Evolutionary conservation across 2,329 filamentous ascomycete species (phyloP), one percentile per base, ranked within the genome.

Genomic region (Fragosphaeria purpurea): DNA sequence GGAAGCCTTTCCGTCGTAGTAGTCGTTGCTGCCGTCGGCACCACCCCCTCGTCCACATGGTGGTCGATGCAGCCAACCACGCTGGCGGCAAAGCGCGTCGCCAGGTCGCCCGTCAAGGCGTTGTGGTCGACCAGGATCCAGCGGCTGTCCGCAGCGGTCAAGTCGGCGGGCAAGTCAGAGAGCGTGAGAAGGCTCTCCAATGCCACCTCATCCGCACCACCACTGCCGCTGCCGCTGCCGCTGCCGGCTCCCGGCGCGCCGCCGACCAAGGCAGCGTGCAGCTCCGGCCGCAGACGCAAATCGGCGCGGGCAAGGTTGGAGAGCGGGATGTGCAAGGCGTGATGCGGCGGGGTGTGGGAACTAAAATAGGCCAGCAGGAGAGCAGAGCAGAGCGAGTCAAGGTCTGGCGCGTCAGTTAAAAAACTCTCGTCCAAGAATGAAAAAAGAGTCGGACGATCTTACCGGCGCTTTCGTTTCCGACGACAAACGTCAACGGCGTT

Each of bases 51-150:
- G 55, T 93, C 86, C 1, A 77, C 81, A 62, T 93, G 88, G 65
- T 93, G 87, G 65, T 93, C 87, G 49, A 93, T 76, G 56, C 83
- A 83, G 4, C 83, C 85, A 5, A 73, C 66, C 0, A 90, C 75
- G 7, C 70, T 68, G 4, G 61, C 54, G 0, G 67, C 66, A 40
- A 53, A 56, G 34, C 55, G 49, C 12, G 70, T 39, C 12, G 72
- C 76, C 12, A 91, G 68, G 11, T 66, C 59, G 0, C 85, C 85
- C 6, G 83, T 83, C 45, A 88, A 70, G 1, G 71, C 74, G 62
- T 93, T 93, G 70, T 93, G 88, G 66, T 93, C 87, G 4, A 93
- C 85, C 1, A 93, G 70, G 13, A 88, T 67, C 85, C 85, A 89
- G 46, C 70, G 71, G 1, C 84, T 83, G 44, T 79, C 75, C 32